Base-by-base conservation (phyloP, 148 eudicot species). In the Fallopia convolvulus region DNA sequence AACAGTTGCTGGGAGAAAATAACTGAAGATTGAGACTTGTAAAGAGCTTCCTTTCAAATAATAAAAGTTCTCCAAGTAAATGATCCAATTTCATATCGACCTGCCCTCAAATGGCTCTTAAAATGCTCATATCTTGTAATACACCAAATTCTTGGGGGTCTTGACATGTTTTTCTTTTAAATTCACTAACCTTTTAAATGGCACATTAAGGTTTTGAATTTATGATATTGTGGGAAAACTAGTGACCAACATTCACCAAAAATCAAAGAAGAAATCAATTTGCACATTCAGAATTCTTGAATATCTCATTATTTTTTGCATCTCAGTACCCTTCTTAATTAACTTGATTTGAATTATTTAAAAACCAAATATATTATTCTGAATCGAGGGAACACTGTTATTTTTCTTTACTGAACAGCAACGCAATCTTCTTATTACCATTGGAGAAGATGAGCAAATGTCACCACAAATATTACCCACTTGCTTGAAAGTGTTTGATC, bases 401-500 rank as follows among this genome's bases (percentile, higher is more conserved):
- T 66, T 66, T 66, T 66, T 82, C 7, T 50, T 55, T 72, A 82
- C 75, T 52, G 65, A 80, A 75, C 88, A 93, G 97, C 97, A 95
- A 95, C 87, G 94, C 48, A 95, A 92, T 80, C 89, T 83, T 82
- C 88, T 95, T 75, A 88, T 92, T 70, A 90, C 99, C 36, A 90
- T 95, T 55, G 99, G 99, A 49, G 90, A 92, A 86, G 99, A 95
- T 85, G 97, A 95, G 72, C 93, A 88, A 83, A 78, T 94, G 77
- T 83, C 97, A 74, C 84, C 89, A 0, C 94, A 88, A 81, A 79
- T 82, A 70, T 82, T 92, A 72, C 85, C 91, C 63, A 82, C 88
- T 77, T 92, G 97, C 85, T 80, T 95, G 77, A 95, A 92, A 86
- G 88, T 95, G 78, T 95, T 91, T 82, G 99, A 95, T 78, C 94